Evolutionary conservation across 176 grass and related monocot genomes (phyloP).

Genomic region (Musa schizocarpa): DNA sequence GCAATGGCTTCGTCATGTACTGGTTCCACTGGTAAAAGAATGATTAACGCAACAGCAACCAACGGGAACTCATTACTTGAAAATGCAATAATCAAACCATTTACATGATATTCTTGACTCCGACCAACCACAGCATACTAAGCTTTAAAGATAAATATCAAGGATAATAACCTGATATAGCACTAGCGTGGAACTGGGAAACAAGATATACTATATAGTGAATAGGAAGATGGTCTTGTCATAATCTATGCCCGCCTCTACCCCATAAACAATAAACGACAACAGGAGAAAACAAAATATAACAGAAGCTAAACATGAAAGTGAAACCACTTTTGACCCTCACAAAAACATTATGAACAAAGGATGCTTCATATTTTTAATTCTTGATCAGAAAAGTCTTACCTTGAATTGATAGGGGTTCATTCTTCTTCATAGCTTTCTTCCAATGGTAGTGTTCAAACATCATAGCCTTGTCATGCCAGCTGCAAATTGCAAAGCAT

Average conservation of each 20-base stretch:
- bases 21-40: conserved; percentile 24
- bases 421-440: conserved; percentile 30
- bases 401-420: conserved; percentile 9
- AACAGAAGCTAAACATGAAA: too few relatives aligned
- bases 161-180: too few relatives aligned
- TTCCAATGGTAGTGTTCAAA: conserved; percentile 41
- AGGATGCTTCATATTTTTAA: too few relatives aligned
- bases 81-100: not conserved
- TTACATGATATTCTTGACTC: not conserved
- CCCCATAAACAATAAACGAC: too few relatives aligned
- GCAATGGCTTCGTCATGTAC: conserved; percentile 17
- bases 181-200: too few relatives aligned
- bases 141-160: too few relatives aligned
- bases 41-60: not conserved
- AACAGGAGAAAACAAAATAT: too few relatives aligned
- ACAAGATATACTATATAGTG: too few relatives aligned
- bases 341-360: not conserved
- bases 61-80: not conserved
- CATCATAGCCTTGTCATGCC: conserved; percentile 32
- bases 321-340: not conserved
- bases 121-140: too few relatives aligned
- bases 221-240: too few relatives aligned
- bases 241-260: too few relatives aligned
- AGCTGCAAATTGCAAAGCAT: conserved; percentile 19
- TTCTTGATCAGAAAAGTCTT: not conserved